Conservation (phyloP, 208 protist genomes). For the Trypanosoma scelopori region DNA sequence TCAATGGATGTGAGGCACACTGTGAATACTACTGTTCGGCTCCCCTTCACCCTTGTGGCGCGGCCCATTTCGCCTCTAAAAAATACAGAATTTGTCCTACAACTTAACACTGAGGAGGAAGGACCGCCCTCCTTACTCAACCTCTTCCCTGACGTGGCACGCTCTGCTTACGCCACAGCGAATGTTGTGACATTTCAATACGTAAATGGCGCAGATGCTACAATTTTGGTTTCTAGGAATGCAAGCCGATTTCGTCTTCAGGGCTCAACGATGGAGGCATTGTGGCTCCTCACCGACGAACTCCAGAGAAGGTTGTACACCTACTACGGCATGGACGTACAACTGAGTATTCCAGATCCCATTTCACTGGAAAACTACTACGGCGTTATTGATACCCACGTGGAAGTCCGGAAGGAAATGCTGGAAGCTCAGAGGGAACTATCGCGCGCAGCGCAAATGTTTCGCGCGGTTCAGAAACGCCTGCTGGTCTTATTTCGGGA, state of each 20-base stretch:
- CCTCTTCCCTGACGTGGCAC: conserved; percentile 86
- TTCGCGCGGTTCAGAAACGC: conserved; percentile 90
- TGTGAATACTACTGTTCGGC: conserved; percentile 25
- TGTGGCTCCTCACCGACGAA: conserved; percentile 84
- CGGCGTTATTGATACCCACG: conserved; percentile 80
- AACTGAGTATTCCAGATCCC: conserved; percentile 67
- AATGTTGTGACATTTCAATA: conserved; percentile 87
- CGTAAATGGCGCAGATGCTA: conserved; percentile 84
- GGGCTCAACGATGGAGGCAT: conserved; percentile 74
- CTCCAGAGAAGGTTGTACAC: conserved; percentile 50
- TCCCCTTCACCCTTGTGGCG: conserved; percentile 77
- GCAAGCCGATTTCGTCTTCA: conserved; percentile 88
- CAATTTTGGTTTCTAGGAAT: conserved; percentile 92
- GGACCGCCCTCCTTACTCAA: conserved; percentile 64
- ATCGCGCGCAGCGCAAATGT: conserved; percentile 56
- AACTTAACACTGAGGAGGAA: conserved; percentile 87
- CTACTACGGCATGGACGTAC: conserved; percentile 40
- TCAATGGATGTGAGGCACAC: conserved; percentile 36
- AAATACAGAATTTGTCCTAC: conserved; percentile 71
- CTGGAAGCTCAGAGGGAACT: conserved; percentile 37
- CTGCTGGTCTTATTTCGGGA: conserved; percentile 90
- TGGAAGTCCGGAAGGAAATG: conserved; percentile 62
- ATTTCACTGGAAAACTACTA: conserved; percentile 82
- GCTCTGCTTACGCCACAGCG: conserved; percentile 30
- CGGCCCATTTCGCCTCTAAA: conserved; percentile 66